A percentile compares a stretch with the other conserved stretches of the same genome.
phyloP scores from a whole-genome alignment of 179 eudicot species.

The Carnegiea gigantea region DNA sequence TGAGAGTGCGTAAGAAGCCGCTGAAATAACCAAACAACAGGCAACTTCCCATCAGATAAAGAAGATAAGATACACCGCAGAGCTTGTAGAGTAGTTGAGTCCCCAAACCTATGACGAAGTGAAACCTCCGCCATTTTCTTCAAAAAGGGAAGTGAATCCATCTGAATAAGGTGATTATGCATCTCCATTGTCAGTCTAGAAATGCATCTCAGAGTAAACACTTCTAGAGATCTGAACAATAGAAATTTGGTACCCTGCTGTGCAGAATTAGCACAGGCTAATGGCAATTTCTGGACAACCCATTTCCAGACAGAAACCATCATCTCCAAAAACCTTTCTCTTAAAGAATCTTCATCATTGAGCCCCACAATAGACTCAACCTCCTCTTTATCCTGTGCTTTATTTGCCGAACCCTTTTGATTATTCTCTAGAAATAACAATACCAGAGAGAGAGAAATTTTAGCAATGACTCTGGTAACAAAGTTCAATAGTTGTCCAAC shows the following conservation, averaged over 20 bases:
- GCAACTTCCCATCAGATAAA: constrained; percentile 48
- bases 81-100: constrained; percentile 56
- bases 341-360: constrained; percentile 32
- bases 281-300: constrained; percentile 55
- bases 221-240: constrained; percentile 65
- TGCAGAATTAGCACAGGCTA: constrained; percentile 22
- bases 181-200: constrained; percentile 44
- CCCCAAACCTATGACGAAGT: constrained; percentile 80
- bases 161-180: constrained; percentile 43
- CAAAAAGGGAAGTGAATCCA: constrained; percentile 55
- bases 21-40: constrained; percentile 51
- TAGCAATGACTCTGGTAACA: constrained; percentile 60
- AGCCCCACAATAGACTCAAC: constrained; percentile 26
- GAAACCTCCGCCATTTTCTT: constrained; percentile 55
- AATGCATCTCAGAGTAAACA: constrained; percentile 48
- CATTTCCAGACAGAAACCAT: constrained; percentile 65
- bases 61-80: constrained; percentile 52
- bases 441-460: constrained; percentile 53
- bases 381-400: constrained; percentile 23
- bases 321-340: constrained; percentile 47
- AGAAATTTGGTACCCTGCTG: constrained; percentile 27
- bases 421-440: constrained; percentile 49
- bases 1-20: constrained; percentile 87
- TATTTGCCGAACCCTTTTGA: constrained; percentile 28
- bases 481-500: constrained; percentile 49